phyloP scores from a whole-genome alignment of 1,284 basidiomycete species.

The Cystobasidium sp. region DNA sequence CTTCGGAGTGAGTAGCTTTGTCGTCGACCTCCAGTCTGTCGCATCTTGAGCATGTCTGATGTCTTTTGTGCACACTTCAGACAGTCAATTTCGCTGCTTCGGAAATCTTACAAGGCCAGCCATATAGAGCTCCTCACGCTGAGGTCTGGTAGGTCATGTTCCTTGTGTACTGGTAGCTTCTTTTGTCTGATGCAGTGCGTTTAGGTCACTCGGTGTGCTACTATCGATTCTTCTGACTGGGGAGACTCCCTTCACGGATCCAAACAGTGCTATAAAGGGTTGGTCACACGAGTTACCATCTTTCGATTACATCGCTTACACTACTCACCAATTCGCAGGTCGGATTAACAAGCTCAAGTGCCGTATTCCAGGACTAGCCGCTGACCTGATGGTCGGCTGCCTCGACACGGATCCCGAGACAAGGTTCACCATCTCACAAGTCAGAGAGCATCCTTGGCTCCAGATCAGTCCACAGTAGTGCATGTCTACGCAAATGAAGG shows the following conservation, averaged over 20 bases:
- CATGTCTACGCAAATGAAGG: neutral
- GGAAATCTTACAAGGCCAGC: slow-evolving; percentile 76
- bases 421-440: slow-evolving; percentile 71
- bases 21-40: neutral
- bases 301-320: neutral
- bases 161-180: neutral
- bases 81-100: slow-evolving; percentile 71
- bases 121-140: slow-evolving; percentile 69
- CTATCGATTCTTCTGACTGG: slow-evolving; percentile 84
- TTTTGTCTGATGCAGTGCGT: neutral
- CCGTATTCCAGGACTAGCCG: slow-evolving; percentile 55
- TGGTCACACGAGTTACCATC: slow-evolving; percentile 54
- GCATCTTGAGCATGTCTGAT: neutral
- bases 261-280: slow-evolving; percentile 67
- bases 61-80: neutral
- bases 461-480: neutral
- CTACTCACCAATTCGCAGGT: slow-evolving; percentile 22
- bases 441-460: slow-evolving; percentile 79
- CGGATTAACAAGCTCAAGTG: slow-evolving; percentile 51
- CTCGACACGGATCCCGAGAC: slow-evolving; percentile 71
- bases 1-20: slow-evolving; percentile 65
- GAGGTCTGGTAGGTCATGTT: slow-evolving; percentile 71
- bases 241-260: slow-evolving; percentile 78
- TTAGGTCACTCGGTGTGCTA: slow-evolving; percentile 77
- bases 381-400: slow-evolving; percentile 72